phyloP scores from a whole-genome alignment of 2,329 filamentous ascomycete genomes.

The Ceratocystis destructans region DNA sequence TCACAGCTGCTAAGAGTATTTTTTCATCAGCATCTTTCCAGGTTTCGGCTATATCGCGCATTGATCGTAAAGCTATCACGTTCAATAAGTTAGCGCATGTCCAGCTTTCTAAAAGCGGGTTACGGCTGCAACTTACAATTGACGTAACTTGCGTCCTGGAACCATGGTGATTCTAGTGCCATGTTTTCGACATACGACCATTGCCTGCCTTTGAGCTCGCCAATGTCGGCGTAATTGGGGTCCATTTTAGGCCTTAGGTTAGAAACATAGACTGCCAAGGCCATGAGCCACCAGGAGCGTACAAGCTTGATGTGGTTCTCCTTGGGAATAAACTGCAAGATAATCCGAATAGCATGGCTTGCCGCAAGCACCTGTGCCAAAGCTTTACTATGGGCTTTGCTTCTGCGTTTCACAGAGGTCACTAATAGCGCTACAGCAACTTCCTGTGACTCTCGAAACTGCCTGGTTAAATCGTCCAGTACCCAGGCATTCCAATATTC shows the following conservation, averaged over 20 bases:
- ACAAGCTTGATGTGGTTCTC: constrained; percentile 61
- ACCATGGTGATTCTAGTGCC: constrained; percentile 53
- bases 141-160: constrained; percentile 69
- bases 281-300: constrained; percentile 80
- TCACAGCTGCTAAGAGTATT: constrained; percentile 55
- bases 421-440: constrained; percentile 49
- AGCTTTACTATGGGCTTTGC: constrained; percentile 67
- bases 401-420: constrained; percentile 41
- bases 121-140: constrained; percentile 44
- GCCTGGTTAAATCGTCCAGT: constrained; percentile 46
- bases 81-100: constrained; percentile 2
- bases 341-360: constrained; percentile 74
- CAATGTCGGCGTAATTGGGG: constrained; percentile 43
- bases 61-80: constrained; percentile 43
- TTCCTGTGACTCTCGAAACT: constrained; percentile 60
- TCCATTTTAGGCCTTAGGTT: constrained; percentile 61
- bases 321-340: constrained; percentile 63
- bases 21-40: constrained; percentile 57
- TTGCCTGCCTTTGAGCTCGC: constrained; percentile 47
- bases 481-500: constrained; percentile 89
- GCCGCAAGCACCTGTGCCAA: constrained; percentile 69
- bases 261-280: constrained; percentile 62
- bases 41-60: constrained; percentile 58
- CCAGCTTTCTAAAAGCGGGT: not conserved
- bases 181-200: constrained; percentile 67